These are phyloP conservation scores for Globisporangium splendens DNA, from an alignment of 352 stramenopile species.

Conservation along the genomic window DNA sequence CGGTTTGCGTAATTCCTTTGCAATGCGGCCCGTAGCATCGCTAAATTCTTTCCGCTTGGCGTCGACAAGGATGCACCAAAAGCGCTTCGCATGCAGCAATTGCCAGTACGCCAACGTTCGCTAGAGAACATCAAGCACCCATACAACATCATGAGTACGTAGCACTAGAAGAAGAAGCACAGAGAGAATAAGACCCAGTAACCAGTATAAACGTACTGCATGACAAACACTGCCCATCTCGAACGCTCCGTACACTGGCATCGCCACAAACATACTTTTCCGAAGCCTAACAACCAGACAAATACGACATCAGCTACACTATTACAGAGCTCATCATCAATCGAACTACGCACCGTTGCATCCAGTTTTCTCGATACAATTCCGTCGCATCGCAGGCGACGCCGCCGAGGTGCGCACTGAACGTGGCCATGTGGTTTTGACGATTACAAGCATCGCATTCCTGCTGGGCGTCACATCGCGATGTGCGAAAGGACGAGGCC, in stretches of 20 bases:
- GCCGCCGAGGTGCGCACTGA: constrained; percentile 53
- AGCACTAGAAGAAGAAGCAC: not conserved
- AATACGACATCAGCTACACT: not conserved
- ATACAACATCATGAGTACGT: not conserved
- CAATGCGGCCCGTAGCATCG: constrained; percentile 43
- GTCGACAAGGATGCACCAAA: constrained; percentile 73
- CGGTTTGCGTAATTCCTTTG: constrained; percentile 25
- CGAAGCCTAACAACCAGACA: constrained; percentile 30
- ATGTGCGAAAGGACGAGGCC: constrained; percentile 38
- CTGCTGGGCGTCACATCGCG: constrained; percentile 22
- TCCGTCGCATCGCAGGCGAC: constrained; percentile 56
- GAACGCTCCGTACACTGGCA: constrained; percentile 34
- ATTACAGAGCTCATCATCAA: not conserved
- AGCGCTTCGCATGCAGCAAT: constrained; percentile 76
- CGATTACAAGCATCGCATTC: constrained; percentile 80
- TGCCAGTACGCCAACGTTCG: constrained; percentile 76
- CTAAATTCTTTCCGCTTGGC: constrained; percentile 44
- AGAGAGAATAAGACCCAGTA: too few species aligned
- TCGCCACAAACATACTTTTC: constrained; percentile 23
- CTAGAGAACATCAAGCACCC: constrained; percentile 22
- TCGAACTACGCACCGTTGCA: constrained; percentile 29
- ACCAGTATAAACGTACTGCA: constrained; percentile 37
- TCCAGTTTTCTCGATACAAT: constrained; percentile 69
- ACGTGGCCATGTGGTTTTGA: constrained; percentile 55
- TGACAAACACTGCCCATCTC: constrained; percentile 80